A percentile compares a stretch with the other conserved stretches of the same genome.
Evolutionary conservation across 2,329 filamentous ascomycete genomes (phyloP).

Genomic region (Endoconidiophora laricicola): DNA sequence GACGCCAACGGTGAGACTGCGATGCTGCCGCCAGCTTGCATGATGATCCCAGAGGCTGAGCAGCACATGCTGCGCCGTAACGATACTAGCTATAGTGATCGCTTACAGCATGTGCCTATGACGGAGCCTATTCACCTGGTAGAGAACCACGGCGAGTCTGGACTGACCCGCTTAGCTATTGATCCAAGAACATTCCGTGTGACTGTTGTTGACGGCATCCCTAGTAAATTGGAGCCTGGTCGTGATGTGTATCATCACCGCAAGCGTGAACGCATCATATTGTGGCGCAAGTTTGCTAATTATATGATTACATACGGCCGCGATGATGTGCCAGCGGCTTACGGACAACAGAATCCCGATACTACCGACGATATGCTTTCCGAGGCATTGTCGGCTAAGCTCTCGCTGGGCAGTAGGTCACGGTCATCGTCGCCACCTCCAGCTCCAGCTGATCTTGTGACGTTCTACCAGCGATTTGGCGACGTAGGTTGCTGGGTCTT

Average conservation of each 20-base stretch:
- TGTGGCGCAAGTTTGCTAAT: slow-evolving; percentile 60
- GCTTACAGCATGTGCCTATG: slow-evolving; percentile 48
- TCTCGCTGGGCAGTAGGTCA: slow-evolving; percentile 3
- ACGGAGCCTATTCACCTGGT: slow-evolving; percentile 52
- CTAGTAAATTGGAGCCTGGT: slow-evolving; percentile 43
- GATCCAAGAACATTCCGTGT: slow-evolving; percentile 45
- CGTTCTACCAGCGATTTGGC: slow-evolving; percentile 67
- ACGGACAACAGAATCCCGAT: slow-evolving; percentile 1
- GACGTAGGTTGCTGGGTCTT: slow-evolving; percentile 73
- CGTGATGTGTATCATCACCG: slow-evolving; percentile 48
- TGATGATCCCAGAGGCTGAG: slow-evolving; percentile 56
- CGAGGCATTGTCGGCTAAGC: slow-evolving; percentile 5
- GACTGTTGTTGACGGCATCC: slow-evolving; percentile 38
- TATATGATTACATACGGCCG: slow-evolving; percentile 60
- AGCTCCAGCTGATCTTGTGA: slow-evolving; percentile 41
- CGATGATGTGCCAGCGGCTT: slow-evolving; percentile 39
- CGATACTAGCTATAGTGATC: slow-evolving; percentile 37
- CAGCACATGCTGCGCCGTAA: slow-evolving; percentile 48
- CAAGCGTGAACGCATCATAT: slow-evolving; percentile 46
- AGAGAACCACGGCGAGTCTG: slow-evolving; percentile 49
- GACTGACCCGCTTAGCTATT: slow-evolving; percentile 46
- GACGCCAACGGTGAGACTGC: slow-evolving; percentile 26
- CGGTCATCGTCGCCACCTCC: slow-evolving; percentile 16
- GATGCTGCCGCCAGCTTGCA: slow-evolving; percentile 49
- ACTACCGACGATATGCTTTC: slow-evolving; percentile 9